Evolutionary conservation across 2,329 filamentous ascomycete species (phyloP), one percentile per base, ranked within the genome.

Genomic region (Didymella sp.): DNA sequence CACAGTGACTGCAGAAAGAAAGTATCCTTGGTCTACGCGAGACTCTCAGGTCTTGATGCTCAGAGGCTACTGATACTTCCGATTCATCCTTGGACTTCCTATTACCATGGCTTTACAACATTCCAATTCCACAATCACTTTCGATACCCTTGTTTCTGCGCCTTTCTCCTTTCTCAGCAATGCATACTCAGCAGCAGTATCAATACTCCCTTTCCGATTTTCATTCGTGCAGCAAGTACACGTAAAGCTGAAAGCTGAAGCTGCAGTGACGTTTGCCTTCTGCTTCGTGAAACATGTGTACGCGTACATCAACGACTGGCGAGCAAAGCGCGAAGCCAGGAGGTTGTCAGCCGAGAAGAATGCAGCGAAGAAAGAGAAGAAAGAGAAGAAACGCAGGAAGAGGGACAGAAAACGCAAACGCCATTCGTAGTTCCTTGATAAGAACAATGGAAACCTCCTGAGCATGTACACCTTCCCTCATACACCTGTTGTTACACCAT

Each of bases 171-270:
- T 43, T 1, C 28, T 47, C 15, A 43, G 19, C 12, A 37, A 33
- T 27, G 13, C 28, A 3, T 51, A 43, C 28, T 21, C 27, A 24
- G 38, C 30, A 6, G 41, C 47, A 21, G 30, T 31, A 9, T 47
- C 44, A 0, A 27, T 13, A 0, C 1, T 27, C 1, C 41, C 52
- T 2, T 41, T 53, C 2, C 43, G 31, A 3, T 61, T 63, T 17
- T 60, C 65, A 0, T 66, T 48, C 8, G 19, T 57, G 3, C 58
- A 59, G 6, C 46, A 62, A 4, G 40, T 62, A 4, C 62, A 64
- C 13, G 41, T 66, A 1, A 67, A 65, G 7, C 44, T 65, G 15
- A 65, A 68, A 37, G 63, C 63, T 7, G 62, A 67, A 5, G 52
- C 57, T 7, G 55, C 58, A 9, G 62, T 56, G 1, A 58, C 57